A percentile compares a stretch with the other conserved stretches of the same genome.
phyloP scores from a whole-genome alignment of 176 grass and related monocot species.

The Triticum monococcum region DNA sequence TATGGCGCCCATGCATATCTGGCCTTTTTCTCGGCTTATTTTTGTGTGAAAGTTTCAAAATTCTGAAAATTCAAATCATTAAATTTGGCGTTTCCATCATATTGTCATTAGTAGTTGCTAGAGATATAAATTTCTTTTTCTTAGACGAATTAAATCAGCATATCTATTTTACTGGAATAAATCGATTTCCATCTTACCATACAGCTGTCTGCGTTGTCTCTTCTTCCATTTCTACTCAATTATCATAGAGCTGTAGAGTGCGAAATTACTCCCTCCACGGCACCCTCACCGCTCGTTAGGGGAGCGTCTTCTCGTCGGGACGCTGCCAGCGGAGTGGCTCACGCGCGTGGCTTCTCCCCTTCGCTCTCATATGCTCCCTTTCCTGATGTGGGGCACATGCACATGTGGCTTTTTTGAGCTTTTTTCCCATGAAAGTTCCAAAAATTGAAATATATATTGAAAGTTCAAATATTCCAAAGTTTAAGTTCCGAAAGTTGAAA shows the following conservation, averaged over 20 bases:
- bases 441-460: background rate
- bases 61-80: too few relatives aligned
- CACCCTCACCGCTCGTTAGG: background rate
- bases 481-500: background rate
- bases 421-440: background rate
- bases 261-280: background rate
- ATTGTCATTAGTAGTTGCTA: too few relatives aligned
- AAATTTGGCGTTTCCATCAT: too few relatives aligned
- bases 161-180: too few relatives aligned
- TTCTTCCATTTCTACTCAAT: background rate
- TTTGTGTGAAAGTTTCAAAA: background rate
- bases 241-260: background rate
- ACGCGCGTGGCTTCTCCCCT: background rate
- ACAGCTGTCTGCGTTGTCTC: background rate
- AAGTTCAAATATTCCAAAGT: background rate
- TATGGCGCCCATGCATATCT: background rate
- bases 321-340: background rate
- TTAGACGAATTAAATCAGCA: background rate
- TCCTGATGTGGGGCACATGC: background rate
- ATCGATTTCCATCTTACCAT: too few relatives aligned
- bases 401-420: background rate
- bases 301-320: background rate
- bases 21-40: background rate
- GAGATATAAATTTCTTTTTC: background rate
- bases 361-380: background rate